These are phyloP conservation scores for Lepidium aucheri DNA, from an alignment of 345 rosid species.

Conservation along the genomic window DNA sequence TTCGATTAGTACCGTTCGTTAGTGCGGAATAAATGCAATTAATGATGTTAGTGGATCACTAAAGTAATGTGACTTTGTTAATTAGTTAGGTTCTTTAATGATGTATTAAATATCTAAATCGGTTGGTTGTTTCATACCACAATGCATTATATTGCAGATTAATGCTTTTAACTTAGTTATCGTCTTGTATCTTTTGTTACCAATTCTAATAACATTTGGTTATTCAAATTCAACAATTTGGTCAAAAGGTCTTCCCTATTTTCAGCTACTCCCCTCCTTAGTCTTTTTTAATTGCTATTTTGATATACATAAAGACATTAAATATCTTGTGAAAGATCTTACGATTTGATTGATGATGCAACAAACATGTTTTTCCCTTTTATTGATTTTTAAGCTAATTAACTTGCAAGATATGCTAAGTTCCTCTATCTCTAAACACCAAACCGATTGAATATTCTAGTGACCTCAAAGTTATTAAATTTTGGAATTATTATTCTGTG, in stretches of 20 bases:
- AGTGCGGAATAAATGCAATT: neutral
- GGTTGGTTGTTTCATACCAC: neutral
- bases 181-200: neutral
- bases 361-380: neutral
- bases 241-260: neutral
- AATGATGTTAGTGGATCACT: neutral
- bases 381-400: neutral
- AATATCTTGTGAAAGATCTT: neutral
- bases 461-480: neutral
- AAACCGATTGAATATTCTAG: no score
- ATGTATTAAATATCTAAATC: no score
- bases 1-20: conserved; percentile 1
- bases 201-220: neutral
- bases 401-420: neutral
- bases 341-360: neutral
- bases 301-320: neutral
- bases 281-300: no score
- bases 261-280: neutral
- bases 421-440: neutral
- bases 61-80: neutral
- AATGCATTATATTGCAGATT: neutral
- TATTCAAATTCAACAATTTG: neutral
- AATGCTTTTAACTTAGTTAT: neutral
- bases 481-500: neutral
- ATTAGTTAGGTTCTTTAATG: no score